A percentile compares a stretch with the other conserved stretches of the same genome.
Evolutionary conservation across 371 early-diverging fungal genomes (phyloP).

Genomic region (Phascolomyces articulosus): DNA sequence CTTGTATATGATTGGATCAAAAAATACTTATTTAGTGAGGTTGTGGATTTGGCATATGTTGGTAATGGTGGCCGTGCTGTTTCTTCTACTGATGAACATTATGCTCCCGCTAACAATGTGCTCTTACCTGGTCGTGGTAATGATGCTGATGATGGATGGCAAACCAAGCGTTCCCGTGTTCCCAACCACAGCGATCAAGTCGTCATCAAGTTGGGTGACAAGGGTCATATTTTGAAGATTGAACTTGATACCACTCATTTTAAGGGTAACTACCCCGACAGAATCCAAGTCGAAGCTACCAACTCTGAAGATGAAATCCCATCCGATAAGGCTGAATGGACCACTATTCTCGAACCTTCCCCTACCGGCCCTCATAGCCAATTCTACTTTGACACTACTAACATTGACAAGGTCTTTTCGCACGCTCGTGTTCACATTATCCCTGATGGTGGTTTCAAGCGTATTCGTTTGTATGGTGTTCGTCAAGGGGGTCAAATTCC

Average conservation of each 20-base stretch:
- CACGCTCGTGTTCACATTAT: slow-evolving; percentile 69
- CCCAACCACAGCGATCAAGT: slow-evolving; percentile 77
- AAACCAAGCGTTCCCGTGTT: slow-evolving; percentile 75
- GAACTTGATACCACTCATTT: slow-evolving; percentile 87
- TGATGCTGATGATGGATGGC: slow-evolving; percentile 80
- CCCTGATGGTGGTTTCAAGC: slow-evolving; percentile 77
- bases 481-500: slow-evolving; percentile 40
- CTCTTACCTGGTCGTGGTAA: slow-evolving; percentile 77
- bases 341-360: slow-evolving; percentile 35
- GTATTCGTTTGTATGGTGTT: slow-evolving; percentile 62
- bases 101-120: slow-evolving; percentile 77
- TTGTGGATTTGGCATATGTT: slow-evolving; percentile 79
- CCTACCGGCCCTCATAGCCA: slow-evolving; percentile 65
- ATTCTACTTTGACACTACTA: slow-evolving; percentile 70
- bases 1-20: no score
- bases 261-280: slow-evolving; percentile 88
- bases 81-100: slow-evolving; percentile 77
- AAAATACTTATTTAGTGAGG: no score
- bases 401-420: slow-evolving; percentile 55
- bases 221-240: slow-evolving; percentile 74
- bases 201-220: slow-evolving; percentile 73
- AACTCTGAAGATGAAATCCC: slow-evolving; percentile 46
- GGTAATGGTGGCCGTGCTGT: slow-evolving; percentile 80
- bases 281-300: slow-evolving; percentile 63
- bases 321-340: slow-evolving; percentile 45